Percentiles rank a stretch among this genome's conserved stretches.
phyloP scores from a whole-genome alignment of 2,329 filamentous ascomycete species.

The Pseudocercospora eumusae region DNA sequence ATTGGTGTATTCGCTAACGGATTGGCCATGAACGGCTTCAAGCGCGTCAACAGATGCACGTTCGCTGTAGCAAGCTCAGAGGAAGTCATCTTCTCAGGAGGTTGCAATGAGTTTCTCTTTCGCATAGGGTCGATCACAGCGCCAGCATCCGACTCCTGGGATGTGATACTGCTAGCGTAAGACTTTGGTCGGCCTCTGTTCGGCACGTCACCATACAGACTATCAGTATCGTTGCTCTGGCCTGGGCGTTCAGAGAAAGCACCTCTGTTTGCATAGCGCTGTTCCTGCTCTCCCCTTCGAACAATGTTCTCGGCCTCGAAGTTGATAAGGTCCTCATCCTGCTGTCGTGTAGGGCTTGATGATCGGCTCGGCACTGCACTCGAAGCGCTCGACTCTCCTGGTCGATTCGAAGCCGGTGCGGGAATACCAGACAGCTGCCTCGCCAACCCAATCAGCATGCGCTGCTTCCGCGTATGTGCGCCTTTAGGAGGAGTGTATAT shows the following conservation, averaged over 20 bases:
- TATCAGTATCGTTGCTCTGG: slow-evolving; percentile 48
- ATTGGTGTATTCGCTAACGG: slow-evolving; percentile 76
- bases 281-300: slow-evolving; percentile 69
- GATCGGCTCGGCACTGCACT: slow-evolving; percentile 50
- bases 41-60: slow-evolving; percentile 79
- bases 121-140: slow-evolving; percentile 42
- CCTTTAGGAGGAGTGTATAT: slow-evolving; percentile 84
- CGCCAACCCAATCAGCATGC: slow-evolving; percentile 82
- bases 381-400: slow-evolving; percentile 39
- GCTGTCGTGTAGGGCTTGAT: slow-evolving; percentile 46
- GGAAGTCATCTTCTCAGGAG: slow-evolving; percentile 66
- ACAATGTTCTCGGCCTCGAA: slow-evolving; percentile 77
- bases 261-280: slow-evolving; percentile 62
- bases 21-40: slow-evolving; percentile 86
- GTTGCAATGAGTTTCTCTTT: slow-evolving; percentile 53
- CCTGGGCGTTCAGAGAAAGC: slow-evolving; percentile 70
- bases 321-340: slow-evolving; percentile 67
- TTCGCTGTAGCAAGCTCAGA: slow-evolving; percentile 80
- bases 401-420: slow-evolving; percentile 55
- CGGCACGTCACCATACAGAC: slow-evolving; percentile 40
- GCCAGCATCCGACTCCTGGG: slow-evolving; percentile 28
- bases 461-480: slow-evolving; percentile 82
- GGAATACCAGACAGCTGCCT: slow-evolving; percentile 85
- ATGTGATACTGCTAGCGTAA: slow-evolving; percentile 31
- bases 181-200: slow-evolving; percentile 28